Base-by-base conservation (phyloP, 2,329 filamentous ascomycete species). In the Phyllosticta capitalensis region DNA sequence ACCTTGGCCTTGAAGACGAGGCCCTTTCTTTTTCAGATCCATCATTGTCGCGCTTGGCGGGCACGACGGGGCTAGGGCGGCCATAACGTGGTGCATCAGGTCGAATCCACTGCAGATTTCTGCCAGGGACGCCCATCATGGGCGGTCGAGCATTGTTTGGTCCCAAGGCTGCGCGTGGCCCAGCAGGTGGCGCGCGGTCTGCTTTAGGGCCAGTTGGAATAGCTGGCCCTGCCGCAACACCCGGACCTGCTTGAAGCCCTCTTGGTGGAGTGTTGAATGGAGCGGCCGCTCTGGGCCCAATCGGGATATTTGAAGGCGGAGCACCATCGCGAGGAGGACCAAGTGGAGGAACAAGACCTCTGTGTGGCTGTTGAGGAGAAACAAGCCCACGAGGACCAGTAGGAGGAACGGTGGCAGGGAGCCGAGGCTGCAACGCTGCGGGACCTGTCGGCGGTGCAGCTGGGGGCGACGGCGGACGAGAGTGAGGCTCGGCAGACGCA, bases 31-130 rank as follows among this genome's bases (percentile, higher is more conserved):
- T 76, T 58, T 79, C 77, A 30, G 78, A 76, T 9, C 67, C 69
- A 20, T 71, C 69, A 33, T 69, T 68, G 61, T 79, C 78, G 28
- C 78, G 70, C 63, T 80, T 80, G 0, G 72, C 72, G 12, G 77
- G 77, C 4, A 78, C 65, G 5, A 65, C 50, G 20, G 38, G 53
- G 5, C 45, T 48, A 52, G 52, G 60, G 19, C 54, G 28, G 9
- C 54, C 53, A 28, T 62, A 66, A 68, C 52, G 68, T 22, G 19
- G 65, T 54, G 30, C 69, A 67, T 60, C 74, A 57, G 75, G 75
- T 24, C 74, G 67, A 24, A 75, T 71, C 75, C 75, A 78, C 65
- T 77, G 75, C 61, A 69, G 69, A 38, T 70, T 74, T 54, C 72
- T 73, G 9, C 67, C 68, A 9, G 66, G 66, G 14, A 66, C 66